Percentiles rank a stretch among this genome's conserved stretches.
These are phyloP conservation scores for Aspergillus piperis DNA, from an alignment of 2,329 filamentous ascomycete genomes.

Conservation along the genomic window DNA sequence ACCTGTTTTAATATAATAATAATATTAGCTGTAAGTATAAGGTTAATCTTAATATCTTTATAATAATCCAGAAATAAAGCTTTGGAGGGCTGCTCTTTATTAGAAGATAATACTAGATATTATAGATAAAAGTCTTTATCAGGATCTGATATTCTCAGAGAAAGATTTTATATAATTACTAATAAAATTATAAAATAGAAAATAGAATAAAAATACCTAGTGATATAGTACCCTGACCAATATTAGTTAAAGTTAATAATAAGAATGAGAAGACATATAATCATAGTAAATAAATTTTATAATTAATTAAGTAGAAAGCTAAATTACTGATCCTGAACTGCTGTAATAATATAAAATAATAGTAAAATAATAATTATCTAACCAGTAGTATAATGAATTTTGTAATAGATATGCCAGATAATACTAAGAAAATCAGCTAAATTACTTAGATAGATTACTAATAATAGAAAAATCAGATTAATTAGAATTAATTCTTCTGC, in stretches of 20 bases:
- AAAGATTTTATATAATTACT: background rate
- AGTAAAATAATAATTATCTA: conserved; percentile 23
- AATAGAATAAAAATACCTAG: background rate
- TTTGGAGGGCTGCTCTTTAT: background rate
- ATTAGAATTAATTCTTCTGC: conserved; percentile 25
- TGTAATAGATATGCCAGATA: conserved; percentile 15
- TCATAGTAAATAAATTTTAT: background rate
- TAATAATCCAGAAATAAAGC: background rate
- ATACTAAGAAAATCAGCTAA: conserved; percentile 24
- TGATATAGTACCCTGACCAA: background rate
- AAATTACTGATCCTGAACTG: background rate
- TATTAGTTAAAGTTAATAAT: background rate
- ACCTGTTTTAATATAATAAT: conserved; percentile 15
- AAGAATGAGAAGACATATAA: background rate
- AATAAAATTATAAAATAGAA: background rate
- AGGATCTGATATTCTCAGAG: background rate
- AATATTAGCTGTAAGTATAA: background rate
- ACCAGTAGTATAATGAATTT: conserved; percentile 23
- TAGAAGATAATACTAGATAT: background rate
- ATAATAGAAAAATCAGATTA: conserved; percentile 26
- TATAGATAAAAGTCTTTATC: background rate
- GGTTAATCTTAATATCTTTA: background rate
- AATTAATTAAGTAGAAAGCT: background rate
- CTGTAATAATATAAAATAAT: conserved; percentile 5
- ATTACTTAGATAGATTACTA: conserved; percentile 19